Evolutionary conservation across 495 filamentous ascomycete genomes (phyloP).

Genomic region (Xylaria nigripes): DNA sequence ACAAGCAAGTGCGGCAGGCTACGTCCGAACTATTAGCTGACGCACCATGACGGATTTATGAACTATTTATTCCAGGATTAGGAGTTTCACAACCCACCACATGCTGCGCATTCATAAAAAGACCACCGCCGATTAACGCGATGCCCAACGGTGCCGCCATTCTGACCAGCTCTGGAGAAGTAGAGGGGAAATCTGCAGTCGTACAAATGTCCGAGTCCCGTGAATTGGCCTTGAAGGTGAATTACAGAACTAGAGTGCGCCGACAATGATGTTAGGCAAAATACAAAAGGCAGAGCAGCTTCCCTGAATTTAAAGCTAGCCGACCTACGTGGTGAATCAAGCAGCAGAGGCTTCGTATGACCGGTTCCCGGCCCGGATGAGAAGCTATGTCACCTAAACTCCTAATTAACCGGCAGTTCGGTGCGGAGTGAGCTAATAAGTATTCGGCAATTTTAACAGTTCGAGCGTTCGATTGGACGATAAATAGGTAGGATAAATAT

Average conservation of each 20-base stretch:
- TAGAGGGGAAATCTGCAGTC: background rate
- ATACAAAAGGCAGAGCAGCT: background rate
- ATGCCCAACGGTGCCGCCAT: conserved; percentile 44
- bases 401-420: background rate
- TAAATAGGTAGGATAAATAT: too few relatives aligned
- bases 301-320: background rate
- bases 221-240: background rate
- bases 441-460: conserved; percentile 5
- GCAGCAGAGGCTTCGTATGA: background rate
- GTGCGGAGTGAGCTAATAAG: conserved; percentile 6
- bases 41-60: background rate
- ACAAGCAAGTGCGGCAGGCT: conserved; percentile 46
- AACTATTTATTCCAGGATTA: background rate
- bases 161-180: background rate
- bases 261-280: background rate
- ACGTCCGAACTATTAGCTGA: conserved; percentile 13
- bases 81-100: conserved; percentile 21
- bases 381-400: background rate
- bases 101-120: conserved; percentile 38
- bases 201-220: background rate
- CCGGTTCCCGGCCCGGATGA: background rate
- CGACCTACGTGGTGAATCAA: background rate
- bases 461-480: conserved; percentile 2
- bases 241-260: background rate
- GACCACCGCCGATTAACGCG: conserved; percentile 62